Base-by-base conservation (phyloP, 2,329 filamentous ascomycete species). In the Sclerotinia trifoliorum region DNA sequence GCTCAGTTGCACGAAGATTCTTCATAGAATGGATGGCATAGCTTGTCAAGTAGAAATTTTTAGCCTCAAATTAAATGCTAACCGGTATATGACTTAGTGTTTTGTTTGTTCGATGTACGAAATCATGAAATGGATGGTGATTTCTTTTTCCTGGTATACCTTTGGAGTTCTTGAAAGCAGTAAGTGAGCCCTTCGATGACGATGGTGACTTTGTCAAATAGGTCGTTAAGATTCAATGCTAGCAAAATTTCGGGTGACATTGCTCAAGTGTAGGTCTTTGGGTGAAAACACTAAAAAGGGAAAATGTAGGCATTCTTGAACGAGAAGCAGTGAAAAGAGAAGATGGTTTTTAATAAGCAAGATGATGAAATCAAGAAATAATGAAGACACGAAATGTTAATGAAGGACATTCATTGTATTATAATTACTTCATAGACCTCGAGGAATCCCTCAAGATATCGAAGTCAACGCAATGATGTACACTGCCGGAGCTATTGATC, bases 91-190 rank as follows among this genome's bases (percentile, higher is more conserved):
- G 13, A 15, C 26, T 61, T 61, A 1, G 21, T 21, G 13, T 26
- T 7, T 35, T 61, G 58, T 7, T 35, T 61, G 44, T 24, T 32
- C 7, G 2, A 61, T 10, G 26, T 61, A 44, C 15, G 44, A 61
- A 29, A 61, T 8, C 44, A 49, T 61, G 44, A 61, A 61, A n/a
- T 61, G 24, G 19, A 61, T 49, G 44, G 58, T 35, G 17, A 61
- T 61, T 61, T 49, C 39, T n/a, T 49, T 61, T 8, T 19, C 44
- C 3, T 49, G 10, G 15, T 61, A 49, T 11, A 49, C 44, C 6
- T 13, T 26, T 21, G 15, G 58, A 42, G 3, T 46, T 6, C 8
- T 49, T 5, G 15, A 61, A 29, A 19, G 58, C 58, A 15, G 19
- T 17, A 5, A 42, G 44, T 17, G 15, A 42, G 44, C 4, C 44